Conservation (phyloP, 2,329 filamentous ascomycete species). For the Atkinsonella texensis region DNA sequence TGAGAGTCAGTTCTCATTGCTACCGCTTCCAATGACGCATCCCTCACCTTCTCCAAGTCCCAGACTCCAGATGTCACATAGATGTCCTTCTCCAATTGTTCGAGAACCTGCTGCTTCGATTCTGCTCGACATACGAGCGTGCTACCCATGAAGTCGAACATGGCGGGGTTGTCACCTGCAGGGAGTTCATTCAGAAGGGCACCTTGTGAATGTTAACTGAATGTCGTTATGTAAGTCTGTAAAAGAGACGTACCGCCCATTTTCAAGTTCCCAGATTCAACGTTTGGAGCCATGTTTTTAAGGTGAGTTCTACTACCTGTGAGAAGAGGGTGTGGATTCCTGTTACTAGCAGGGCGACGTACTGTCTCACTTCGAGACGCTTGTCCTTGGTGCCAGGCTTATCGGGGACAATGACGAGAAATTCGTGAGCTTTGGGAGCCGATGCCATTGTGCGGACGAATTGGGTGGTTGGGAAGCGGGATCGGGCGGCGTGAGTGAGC, state of each 20-base stretch:
- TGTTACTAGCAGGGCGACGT: constrained; percentile 15
- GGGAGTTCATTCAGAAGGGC: constrained; percentile 56
- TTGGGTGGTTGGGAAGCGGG: constrained; percentile 1
- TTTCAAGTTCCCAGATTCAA: constrained; percentile 46
- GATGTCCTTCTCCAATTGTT: constrained; percentile 57
- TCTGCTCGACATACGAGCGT: constrained; percentile 55
- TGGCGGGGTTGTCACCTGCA: constrained; percentile 42
- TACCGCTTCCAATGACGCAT: not conserved
- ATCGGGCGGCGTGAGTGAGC: not conserved
- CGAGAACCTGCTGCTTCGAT: constrained; percentile 56
- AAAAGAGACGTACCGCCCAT: constrained; percentile 45
- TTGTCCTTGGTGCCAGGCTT: constrained; percentile 47
- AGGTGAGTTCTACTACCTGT: constrained; percentile 34
- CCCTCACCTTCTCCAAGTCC: constrained; percentile 56
- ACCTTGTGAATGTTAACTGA: constrained; percentile 30
- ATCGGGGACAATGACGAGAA: constrained; percentile 58
- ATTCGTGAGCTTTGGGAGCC: constrained; percentile 39
- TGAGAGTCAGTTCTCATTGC: not conserved
- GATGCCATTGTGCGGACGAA: constrained; percentile 19
- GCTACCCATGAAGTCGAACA: constrained; percentile 62
- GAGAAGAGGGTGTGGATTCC: not conserved
- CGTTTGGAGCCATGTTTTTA: constrained; percentile 35
- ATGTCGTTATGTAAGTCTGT: not conserved
- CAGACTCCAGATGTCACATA: constrained; percentile 65
- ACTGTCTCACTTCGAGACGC: constrained; percentile 49